Percentiles rank a stretch among this genome's conserved stretches.
Evolutionary conservation across 139 green algal genomes (phyloP).

Genomic region (Yamagishiella unicocca): DNA sequence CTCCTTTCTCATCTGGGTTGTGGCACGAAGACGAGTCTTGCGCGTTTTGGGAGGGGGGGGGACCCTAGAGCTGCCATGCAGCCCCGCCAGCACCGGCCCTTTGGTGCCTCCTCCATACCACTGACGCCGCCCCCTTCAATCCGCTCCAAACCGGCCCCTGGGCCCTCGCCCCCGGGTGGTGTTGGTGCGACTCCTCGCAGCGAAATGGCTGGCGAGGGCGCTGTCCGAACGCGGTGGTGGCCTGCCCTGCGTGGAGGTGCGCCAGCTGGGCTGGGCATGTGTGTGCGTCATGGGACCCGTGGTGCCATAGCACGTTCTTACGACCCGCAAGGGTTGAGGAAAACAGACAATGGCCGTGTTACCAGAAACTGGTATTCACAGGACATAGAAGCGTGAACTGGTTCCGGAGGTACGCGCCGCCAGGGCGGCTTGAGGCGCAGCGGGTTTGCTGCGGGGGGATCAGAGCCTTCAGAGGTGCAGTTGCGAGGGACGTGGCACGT

Average conservation of each 20-base stretch:
- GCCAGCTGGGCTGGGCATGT: not conserved
- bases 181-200: constrained; percentile 57
- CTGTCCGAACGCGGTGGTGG: constrained; percentile 80
- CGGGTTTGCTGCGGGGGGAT: not conserved
- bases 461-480: not conserved
- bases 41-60: not conserved
- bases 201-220: constrained; percentile 60
- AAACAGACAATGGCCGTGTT: not conserved
- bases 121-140: not conserved
- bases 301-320: too few relatives aligned
- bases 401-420: not conserved
- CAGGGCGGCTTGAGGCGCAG: not conserved
- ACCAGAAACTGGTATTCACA: not conserved
- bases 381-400: not conserved
- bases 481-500: not conserved
- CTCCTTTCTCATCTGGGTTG: too few relatives aligned
- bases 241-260: constrained; percentile 71
- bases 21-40: not conserved
- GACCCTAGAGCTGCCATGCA: not conserved
- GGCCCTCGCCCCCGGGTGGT: not conserved
- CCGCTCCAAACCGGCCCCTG: not conserved
- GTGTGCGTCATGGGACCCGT: too few relatives aligned
- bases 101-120: not conserved
- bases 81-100: not conserved
- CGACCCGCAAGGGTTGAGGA: not conserved